phyloP scores from a whole-genome alignment of 768 basidiomycete genomes.

The Tulasnella sp. region DNA sequence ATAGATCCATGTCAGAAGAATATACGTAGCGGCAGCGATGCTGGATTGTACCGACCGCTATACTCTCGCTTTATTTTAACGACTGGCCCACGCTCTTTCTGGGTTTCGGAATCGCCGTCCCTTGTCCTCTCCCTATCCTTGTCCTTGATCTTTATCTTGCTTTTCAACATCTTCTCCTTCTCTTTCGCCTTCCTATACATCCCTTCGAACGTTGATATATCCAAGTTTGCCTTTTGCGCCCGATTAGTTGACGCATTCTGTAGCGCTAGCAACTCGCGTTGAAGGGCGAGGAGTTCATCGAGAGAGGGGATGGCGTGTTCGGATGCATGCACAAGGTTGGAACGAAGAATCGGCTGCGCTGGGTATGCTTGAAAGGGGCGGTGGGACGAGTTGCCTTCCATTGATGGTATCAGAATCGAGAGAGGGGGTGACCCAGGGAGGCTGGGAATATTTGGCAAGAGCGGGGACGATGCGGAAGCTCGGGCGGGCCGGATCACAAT shows the following conservation, averaged over 20 bases:
- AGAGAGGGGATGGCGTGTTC: slow-evolving; percentile 65
- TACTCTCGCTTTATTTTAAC: slow-evolving; percentile 71
- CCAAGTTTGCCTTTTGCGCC: slow-evolving; percentile 69
- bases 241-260: slow-evolving; percentile 56
- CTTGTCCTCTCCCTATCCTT: slow-evolving; percentile 39
- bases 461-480: neutral
- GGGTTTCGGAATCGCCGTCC: slow-evolving; percentile 57
- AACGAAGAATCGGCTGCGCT: slow-evolving; percentile 49
- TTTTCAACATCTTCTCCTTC: slow-evolving; percentile 40
- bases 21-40: neutral
- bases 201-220: slow-evolving; percentile 69
- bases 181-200: slow-evolving; percentile 49
- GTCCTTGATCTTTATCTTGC: slow-evolving; percentile 58
- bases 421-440: neutral
- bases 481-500: neutral
- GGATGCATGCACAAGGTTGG: slow-evolving; percentile 56
- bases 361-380: slow-evolving; percentile 39
- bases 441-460: neutral
- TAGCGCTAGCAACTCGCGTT: slow-evolving; percentile 55
- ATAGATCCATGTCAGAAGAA: neutral
- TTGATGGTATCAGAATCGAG: neutral
- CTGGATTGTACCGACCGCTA: slow-evolving; percentile 57
- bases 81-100: slow-evolving; percentile 42
- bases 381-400: neutral
- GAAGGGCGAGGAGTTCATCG: slow-evolving; percentile 65